Conservation (phyloP, 331 rosid species). For the Prunus yedoensis region DNA sequence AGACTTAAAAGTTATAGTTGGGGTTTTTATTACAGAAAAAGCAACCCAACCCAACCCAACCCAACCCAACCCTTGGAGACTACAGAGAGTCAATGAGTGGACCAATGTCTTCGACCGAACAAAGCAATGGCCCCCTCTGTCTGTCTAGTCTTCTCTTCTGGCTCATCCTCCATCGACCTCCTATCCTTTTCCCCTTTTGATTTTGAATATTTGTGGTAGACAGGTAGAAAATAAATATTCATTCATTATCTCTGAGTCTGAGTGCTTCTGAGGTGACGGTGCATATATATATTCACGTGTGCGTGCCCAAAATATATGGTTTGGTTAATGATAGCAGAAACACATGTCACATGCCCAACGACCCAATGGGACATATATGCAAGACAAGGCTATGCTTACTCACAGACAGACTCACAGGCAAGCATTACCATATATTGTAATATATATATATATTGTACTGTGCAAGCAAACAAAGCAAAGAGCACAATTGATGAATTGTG, state of each 20-base stretch:
- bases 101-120: constrained; percentile 2
- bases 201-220: not conserved
- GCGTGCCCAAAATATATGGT: not conserved
- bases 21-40: not conserved
- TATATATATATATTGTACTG: not conserved
- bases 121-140: constrained; percentile 5
- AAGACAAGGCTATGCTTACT: not conserved
- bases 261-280: not conserved
- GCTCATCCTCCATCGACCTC: not conserved
- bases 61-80: too few relatives aligned
- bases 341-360: not conserved
- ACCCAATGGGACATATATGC: not conserved
- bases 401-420: not conserved
- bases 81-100: not conserved
- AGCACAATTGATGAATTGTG: not conserved
- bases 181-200: not conserved
- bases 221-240: not conserved
- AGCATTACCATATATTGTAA: too few relatives aligned
- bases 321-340: not conserved
- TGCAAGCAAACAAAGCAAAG: constrained; percentile 8
- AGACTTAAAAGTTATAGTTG: not conserved
- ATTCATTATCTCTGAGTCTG: too few relatives aligned
- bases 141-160: constrained; percentile 2
- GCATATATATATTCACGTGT: not conserved
- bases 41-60: too few relatives aligned